Base-by-base conservation (phyloP, 768 basidiomycete species). In the Boletus fagicola region DNA sequence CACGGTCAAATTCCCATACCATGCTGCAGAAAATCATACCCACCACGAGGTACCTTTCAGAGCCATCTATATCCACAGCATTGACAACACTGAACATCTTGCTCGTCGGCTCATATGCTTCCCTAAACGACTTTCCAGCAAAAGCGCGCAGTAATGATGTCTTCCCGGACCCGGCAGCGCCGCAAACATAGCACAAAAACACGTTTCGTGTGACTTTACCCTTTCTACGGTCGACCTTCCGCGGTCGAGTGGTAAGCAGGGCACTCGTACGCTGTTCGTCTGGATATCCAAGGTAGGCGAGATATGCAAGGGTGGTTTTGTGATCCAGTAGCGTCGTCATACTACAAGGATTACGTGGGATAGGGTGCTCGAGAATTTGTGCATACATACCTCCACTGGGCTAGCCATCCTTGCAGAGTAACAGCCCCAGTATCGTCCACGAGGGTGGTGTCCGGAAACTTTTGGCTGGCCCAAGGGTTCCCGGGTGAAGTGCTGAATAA, bases 241-340 rank as follows among this genome's bases (percentile, higher is more conserved):
- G 84, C 3, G 94, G 85, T 57, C 88, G 80, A 0, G 94, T 95
- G 13, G 97, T 78, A 63, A 91, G 85, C 24, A 99, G 76, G 7
- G 96, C 96, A 20, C 81, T 83, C 11, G 94, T 93, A n/a, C 83
- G 83, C 35, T 83, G 83, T 68, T 87, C 86, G 46, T 81, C 80
- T 1, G 91, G 87, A 73, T 95, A 98, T 45, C 94, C 95, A 47
- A 98, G 82, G 71, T 98, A 97, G 5, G 94, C 95, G 11, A 99
- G 88, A 72, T 98, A 98, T 28, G 93, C 88, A 20, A 99, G 77
- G 0, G 96, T 95, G 16, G 88, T 90, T 70, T 84, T 88, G 66
- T 96, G 88, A 61, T 97, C 92, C n/a, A 98, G 81, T 0, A 98
- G 80, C 0, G 96, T 99, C 1, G 94, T 95, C 95, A 98, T 97